A percentile compares a stretch with the other conserved stretches of the same genome.
Conservation (phyloP, 2,329 filamentous ascomycete species). For the Colletotrichum chrysophilum region DNA sequence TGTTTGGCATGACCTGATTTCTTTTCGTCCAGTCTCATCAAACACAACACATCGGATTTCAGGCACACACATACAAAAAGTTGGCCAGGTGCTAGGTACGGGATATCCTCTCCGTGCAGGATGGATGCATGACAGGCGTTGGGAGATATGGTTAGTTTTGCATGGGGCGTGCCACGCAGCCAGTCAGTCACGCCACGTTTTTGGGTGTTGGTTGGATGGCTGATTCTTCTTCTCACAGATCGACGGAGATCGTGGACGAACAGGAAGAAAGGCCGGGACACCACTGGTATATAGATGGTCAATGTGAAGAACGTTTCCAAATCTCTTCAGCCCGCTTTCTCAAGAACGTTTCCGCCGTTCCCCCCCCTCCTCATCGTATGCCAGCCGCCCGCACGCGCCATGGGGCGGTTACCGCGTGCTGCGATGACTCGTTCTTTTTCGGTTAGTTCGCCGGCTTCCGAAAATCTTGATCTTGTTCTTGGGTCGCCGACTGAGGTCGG, state of each 20-base stretch:
- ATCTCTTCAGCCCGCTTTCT: not conserved
- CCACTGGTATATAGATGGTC: constrained; percentile 19
- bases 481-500: not conserved
- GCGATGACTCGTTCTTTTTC: not conserved
- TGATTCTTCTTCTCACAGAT: not conserved
- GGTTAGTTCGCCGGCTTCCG: constrained; percentile 1
- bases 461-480: not conserved
- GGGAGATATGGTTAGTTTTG: constrained; percentile 18
- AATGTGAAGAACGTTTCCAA: constrained; percentile 14
- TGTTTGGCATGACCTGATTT: not conserved
- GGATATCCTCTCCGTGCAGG: constrained; percentile 13
- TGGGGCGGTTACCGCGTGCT: not conserved
- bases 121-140: constrained; percentile 22
- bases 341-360: not conserved
- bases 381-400: not conserved
- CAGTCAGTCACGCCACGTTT: not conserved
- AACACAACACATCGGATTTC: not conserved
- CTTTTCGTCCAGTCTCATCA: not conserved
- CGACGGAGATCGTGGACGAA: not conserved
- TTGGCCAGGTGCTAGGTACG: constrained; percentile 2
- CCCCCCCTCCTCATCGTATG: not conserved
- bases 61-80: not conserved
- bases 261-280: not conserved
- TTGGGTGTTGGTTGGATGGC: constrained; percentile 1
- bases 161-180: constrained; percentile 1